Percentiles rank a stretch among this genome's conserved stretches.
Evolutionary conservation across 257 asterid species (phyloP).

Genomic region (Solanum neorickii): DNA sequence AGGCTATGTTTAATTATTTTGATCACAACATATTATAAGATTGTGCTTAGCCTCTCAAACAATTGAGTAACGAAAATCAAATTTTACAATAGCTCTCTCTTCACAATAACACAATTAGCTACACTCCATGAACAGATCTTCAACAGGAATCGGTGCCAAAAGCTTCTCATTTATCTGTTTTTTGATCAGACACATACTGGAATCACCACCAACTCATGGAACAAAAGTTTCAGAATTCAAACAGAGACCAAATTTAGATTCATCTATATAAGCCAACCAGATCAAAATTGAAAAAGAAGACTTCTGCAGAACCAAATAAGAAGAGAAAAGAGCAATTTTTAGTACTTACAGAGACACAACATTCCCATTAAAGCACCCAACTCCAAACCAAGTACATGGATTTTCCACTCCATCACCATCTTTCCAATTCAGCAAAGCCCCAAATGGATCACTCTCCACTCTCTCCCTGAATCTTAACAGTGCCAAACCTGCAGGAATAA

Average conservation of each 20-base stretch:
- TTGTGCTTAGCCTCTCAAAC: not conserved
- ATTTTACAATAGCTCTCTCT: not conserved
- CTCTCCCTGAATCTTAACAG: constrained; percentile 54
- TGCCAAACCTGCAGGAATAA: constrained; percentile 38
- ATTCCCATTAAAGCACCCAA: constrained; percentile 52
- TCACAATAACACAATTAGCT: not conserved
- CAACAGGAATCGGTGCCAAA: not conserved
- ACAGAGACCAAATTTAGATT: not conserved
- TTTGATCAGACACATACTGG: not conserved
- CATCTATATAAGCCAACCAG: not conserved
- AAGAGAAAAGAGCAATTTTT: not conserved
- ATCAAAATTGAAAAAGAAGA: not conserved
- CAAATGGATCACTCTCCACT: constrained; percentile 46
- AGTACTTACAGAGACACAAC: constrained; percentile 68
- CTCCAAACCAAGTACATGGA: constrained; percentile 77
- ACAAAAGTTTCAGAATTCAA: not conserved
- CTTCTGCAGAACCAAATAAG: not conserved
- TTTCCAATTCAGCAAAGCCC: constrained; percentile 57
- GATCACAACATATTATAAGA: not conserved
- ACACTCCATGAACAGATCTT: not conserved
- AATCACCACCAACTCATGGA: not conserved
- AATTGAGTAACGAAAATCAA: not conserved
- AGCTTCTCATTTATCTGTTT: not conserved
- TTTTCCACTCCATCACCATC: constrained; percentile 42
- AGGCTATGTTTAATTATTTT: not conserved